Conservation (phyloP, 352 stramenopile species). For the Globisporangium sylvaticum region DNA sequence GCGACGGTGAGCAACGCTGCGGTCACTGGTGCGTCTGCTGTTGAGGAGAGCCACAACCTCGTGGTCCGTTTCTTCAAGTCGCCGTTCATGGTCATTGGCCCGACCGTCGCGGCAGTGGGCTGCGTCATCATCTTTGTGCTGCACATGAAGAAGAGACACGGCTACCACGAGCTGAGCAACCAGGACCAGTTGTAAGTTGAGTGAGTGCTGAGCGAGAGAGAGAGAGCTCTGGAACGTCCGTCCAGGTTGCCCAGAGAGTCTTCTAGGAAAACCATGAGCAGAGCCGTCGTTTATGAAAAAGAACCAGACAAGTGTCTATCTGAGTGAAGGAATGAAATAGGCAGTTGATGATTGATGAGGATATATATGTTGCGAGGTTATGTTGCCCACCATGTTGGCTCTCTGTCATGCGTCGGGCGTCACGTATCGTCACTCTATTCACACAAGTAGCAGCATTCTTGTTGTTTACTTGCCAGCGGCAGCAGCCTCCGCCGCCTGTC, state of each 20-base stretch:
- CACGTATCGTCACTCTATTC: constrained; percentile 7
- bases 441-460: constrained; percentile 10
- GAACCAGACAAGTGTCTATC: neutral
- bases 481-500: constrained; percentile 42
- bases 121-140: constrained; percentile 22
- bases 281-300: neutral
- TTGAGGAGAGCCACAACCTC: neutral
- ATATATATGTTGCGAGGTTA: neutral
- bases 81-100: constrained; percentile 18
- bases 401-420: neutral
- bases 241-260: neutral
- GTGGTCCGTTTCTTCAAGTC: constrained; percentile 7
- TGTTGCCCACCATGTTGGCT: neutral
- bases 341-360: neutral
- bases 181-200: neutral
- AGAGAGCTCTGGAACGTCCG: neutral
- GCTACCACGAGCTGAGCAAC: constrained; percentile 41
- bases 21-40: neutral
- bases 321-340: neutral
- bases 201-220: neutral
- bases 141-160: constrained; percentile 47
- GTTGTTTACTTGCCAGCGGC: constrained; percentile 22
- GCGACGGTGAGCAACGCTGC: constrained; percentile 6
- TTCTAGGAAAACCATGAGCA: neutral
- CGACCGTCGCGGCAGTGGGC: constrained; percentile 22